Evolutionary conservation across 805 yeast species (phyloP), one percentile per base, ranked within the genome.

Genomic region (Schwanniomyces occidentalis): DNA sequence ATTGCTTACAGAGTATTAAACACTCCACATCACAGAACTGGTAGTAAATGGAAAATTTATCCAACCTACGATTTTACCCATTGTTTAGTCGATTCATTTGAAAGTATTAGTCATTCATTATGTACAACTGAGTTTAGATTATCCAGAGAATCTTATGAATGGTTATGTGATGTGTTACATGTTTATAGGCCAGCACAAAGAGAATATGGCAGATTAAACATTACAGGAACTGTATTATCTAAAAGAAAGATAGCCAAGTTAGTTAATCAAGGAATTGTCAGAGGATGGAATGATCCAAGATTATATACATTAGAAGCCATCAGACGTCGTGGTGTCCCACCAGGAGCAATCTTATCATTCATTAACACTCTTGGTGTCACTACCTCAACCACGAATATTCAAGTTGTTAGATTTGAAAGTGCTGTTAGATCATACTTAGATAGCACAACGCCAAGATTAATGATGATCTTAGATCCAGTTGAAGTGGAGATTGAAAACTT

Each of bases 61-160:
- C 99, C 99, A 48, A 93, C 99, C 16, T 93, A 93, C 60, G 99
- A 93, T 62, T 93, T 93, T 71, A 93, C 99, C 20, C 99, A 93
- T 79, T 93, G 99, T 79, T 75, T 93, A 69, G 98, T 93, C 34
- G 99, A 93, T 84, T 84, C 95, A 35, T 78, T 93, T 55, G 99
- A 93, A 66, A 89, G 93, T 62, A 93, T 93, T 50, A 80, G 95
- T 18, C 99, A 93, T 56, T 89, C 97, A 18, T 71, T 93, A 52
- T 93, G 99, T 70, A 93, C 99, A 27, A 85, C 96, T 29, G 99
- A 93, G 66, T 93, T 93, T 63, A 79, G 84, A 45, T 67, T 91
- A 38, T 84, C 95, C 17, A 78, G 99, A 57, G 95, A 91, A 67
- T 82, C 95, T 54, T 93, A 93, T 62, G 99, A 93, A 65, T 93